These are phyloP conservation scores for Aspergillaceae sp. DNA, from an alignment of 2,329 filamentous ascomycete species.

Conservation along the genomic window DNA sequence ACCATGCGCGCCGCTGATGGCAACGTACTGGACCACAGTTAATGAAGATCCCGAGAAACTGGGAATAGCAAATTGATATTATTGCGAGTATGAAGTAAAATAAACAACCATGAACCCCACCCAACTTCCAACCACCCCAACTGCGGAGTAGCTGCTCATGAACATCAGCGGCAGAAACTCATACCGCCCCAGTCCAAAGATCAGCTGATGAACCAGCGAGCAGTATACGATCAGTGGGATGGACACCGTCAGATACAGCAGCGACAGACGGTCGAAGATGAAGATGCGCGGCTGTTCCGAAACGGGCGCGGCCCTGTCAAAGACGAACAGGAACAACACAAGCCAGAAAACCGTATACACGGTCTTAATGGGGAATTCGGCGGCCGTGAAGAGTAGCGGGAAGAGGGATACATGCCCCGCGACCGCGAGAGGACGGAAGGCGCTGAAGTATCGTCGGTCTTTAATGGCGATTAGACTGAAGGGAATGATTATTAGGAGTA, in stretches of 20 bases:
- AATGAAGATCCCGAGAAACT: too few relatives aligned
- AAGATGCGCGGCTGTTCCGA: conserved; percentile 74
- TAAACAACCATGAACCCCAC: conserved; percentile 89
- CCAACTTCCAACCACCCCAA: conserved; percentile 96
- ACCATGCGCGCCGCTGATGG: too few relatives aligned
- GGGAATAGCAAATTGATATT: too few relatives aligned
- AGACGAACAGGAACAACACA: conserved; percentile 71
- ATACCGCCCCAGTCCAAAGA: conserved; percentile 64
- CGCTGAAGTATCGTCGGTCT: conserved; percentile 81
- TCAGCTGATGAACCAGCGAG: conserved; percentile 69
- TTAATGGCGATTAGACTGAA: conserved; percentile 87
- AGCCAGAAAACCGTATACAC: conserved; percentile 92
- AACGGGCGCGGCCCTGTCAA: conserved; percentile 80
- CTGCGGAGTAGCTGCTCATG: conserved; percentile 83
- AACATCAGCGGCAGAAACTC: conserved; percentile 97
- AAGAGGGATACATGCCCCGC: conserved; percentile 93
- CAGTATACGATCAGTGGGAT: conserved; percentile 86
- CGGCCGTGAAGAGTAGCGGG: conserved; percentile 80
- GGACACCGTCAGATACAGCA: conserved; percentile 80
- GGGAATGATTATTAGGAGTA: conserved; percentile 86
- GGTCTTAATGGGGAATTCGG: conserved; percentile 90
- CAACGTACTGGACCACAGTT: too few relatives aligned
- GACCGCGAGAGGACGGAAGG: conserved; percentile 84
- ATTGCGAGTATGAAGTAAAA: conserved; percentile 44
- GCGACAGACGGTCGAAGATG: conserved; percentile 80